Evolutionary conservation across 2,329 filamentous ascomycete species (phyloP).

Genomic region (Fusarium nisikadoi): DNA sequence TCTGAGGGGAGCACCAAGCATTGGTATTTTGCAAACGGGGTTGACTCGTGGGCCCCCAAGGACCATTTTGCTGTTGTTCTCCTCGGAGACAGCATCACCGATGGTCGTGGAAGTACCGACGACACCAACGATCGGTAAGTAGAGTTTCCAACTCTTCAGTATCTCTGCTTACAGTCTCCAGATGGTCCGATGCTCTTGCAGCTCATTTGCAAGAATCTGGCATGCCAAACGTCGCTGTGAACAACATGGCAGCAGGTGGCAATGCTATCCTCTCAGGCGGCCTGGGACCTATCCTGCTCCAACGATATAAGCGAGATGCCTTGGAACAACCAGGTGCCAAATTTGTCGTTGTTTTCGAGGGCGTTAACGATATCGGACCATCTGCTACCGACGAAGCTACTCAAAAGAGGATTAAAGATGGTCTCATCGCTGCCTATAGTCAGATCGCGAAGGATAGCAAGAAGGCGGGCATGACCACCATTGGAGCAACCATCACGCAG

Average conservation of each 20-base stretch:
- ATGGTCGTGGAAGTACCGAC: slow-evolving; percentile 30
- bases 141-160: rapidly evolving
- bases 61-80: slow-evolving; percentile 28
- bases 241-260: slow-evolving; percentile 31
- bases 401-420: background rate
- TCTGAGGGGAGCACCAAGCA: slow-evolving; percentile 23
- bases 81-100: slow-evolving; percentile 30
- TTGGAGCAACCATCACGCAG: slow-evolving; percentile 22
- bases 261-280: slow-evolving; percentile 29
- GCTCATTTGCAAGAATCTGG: slow-evolving; percentile 13
- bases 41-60: slow-evolving; percentile 18
- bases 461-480: background rate
- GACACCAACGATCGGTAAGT: slow-evolving; percentile 25
- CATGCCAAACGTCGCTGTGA: slow-evolving; percentile 19
- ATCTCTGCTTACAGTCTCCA: background rate
- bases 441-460: slow-evolving; percentile 13
- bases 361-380: slow-evolving; percentile 21
- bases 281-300: slow-evolving; percentile 17
- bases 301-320: slow-evolving; percentile 29
- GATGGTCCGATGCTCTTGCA: slow-evolving; percentile 29
- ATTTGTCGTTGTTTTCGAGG: slow-evolving; percentile 23
- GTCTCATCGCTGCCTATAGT: slow-evolving; percentile 6
- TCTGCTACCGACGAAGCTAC: slow-evolving; percentile 11
- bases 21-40: slow-evolving; percentile 29
- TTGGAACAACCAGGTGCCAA: slow-evolving; percentile 17